These are phyloP conservation scores for Podospora sp. DNA, from an alignment of 495 filamentous ascomycete genomes.

Conservation along the genomic window DNA sequence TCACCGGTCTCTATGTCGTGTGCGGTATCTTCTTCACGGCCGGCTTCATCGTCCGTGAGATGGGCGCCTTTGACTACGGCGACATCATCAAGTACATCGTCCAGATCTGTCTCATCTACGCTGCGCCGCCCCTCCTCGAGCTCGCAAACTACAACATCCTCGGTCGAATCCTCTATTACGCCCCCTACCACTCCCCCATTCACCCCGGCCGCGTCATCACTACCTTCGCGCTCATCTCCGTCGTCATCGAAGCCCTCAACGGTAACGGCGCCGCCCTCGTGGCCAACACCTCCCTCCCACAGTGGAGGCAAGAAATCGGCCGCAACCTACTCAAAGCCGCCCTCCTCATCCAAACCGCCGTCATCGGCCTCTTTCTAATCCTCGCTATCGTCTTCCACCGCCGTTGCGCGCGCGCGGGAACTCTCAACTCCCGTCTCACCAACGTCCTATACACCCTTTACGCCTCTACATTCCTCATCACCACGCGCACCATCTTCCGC, in stretches of 20 bases:
- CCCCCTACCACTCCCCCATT: slow-evolving; percentile 75
- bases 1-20: slow-evolving; percentile 43
- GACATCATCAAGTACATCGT: slow-evolving; percentile 61
- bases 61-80: slow-evolving; percentile 61
- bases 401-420: slow-evolving; percentile 56
- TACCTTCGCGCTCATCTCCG: slow-evolving; percentile 70
- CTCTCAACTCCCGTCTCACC: slow-evolving; percentile 59
- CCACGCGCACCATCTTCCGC: slow-evolving; percentile 66
- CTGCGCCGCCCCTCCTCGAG: slow-evolving; percentile 70
- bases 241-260: slow-evolving; percentile 66
- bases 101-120: slow-evolving; percentile 62
- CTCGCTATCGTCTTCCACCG: slow-evolving; percentile 62
- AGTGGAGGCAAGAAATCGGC: slow-evolving; percentile 53
- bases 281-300: slow-evolving; percentile 55
- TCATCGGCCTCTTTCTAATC: slow-evolving; percentile 62
- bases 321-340: slow-evolving; percentile 65
- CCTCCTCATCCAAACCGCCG: slow-evolving; percentile 66
- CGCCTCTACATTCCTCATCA: slow-evolving; percentile 61
- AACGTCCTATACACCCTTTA: slow-evolving; percentile 64
- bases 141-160: slow-evolving; percentile 76
- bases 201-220: slow-evolving; percentile 76
- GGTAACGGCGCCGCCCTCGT: slow-evolving; percentile 65
- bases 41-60: slow-evolving; percentile 61
- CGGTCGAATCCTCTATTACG: slow-evolving; percentile 76
- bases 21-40: slow-evolving; percentile 51